Base-by-base conservation (phyloP, 1,284 basidiomycete species). In the Sporisorium graminicola region DNA sequence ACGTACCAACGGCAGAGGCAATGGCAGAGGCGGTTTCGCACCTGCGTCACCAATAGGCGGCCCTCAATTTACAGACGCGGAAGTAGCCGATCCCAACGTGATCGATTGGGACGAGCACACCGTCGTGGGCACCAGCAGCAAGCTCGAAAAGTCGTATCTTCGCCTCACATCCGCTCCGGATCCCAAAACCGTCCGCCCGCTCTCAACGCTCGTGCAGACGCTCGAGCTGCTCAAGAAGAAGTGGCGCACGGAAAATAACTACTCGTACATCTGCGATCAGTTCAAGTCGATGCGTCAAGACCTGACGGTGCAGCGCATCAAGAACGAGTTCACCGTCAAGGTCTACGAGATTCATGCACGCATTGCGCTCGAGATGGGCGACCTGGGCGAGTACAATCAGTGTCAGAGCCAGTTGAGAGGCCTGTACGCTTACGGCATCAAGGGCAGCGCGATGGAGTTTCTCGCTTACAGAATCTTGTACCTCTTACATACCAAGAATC, bases 271-370 rank as follows among this genome's bases (percentile, higher is more conserved):
- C 83, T 94, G 96, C 85, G 97, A 94, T 84, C 97, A 99, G 87
- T 94, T 99, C 88, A 99, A 99, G 89, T 94, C 93, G 84, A 88
- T 99, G 78, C 91, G 97, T 53, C 97, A 99, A 87, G 97, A 99
- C 88, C 89, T 99, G 71, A 98, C 95, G 72, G 96, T 99, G n/a
- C 97, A 99, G 88, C 91, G 96, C 37, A 98, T 99, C 85, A 98
- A 98, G 88, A 99, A 98, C 82, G 94, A 97, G 61, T 98, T 99
- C 82, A 98, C 97, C 0, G 95, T 96, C 37, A 90, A 92, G 86
- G 96, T 98, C 13, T 99, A 99, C 86, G 97, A 99, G 86, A 97
- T 95, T 51, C 97, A 99, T 87, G 97, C 94, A 26, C 91, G 97
- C 29, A 97, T 99, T 88, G 97, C 97, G 47, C 88, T 98, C 27